Evolutionary conservation across 1,139 yeast species (phyloP).

Genomic region (Yamadazyma aaseri): DNA sequence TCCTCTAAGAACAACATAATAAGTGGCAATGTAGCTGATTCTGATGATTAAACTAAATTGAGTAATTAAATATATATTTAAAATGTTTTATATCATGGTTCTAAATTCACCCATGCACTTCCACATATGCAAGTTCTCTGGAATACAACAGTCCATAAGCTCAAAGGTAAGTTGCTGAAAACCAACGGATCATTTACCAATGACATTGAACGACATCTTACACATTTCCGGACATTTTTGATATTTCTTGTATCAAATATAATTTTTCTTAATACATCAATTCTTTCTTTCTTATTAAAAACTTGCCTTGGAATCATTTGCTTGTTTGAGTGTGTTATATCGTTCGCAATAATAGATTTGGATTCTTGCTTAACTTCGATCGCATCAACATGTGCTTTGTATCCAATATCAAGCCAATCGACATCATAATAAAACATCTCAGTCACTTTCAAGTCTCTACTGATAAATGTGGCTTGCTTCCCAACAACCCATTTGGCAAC

Average conservation of each 20-base stretch:
- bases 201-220: conserved; percentile 67
- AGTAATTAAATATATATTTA: no score
- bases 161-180: conserved; percentile 37
- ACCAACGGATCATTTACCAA: conserved; percentile 47
- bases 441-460: conserved; percentile 42
- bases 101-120: conserved; percentile 60
- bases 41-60: no score
- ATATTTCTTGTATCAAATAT: conserved; percentile 21
- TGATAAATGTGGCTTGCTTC: conserved; percentile 31
- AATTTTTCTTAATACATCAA: conserved; percentile 49
- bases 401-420: conserved; percentile 62
- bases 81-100: no score
- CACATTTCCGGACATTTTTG: conserved; percentile 47
- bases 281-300: conserved; percentile 24
- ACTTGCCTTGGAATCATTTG: conserved; percentile 22
- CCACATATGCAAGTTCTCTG: conserved; percentile 82
- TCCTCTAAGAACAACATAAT: no score
- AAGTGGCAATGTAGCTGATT: no score
- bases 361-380: conserved; percentile 9
- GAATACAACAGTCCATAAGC: conserved; percentile 71
- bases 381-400: conserved; percentile 8
- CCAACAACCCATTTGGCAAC: conserved; percentile 32
- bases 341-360: background rate
- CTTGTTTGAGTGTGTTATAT: conserved; percentile 1
- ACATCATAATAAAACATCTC: conserved; percentile 67